phyloP scores from a whole-genome alignment of 805 yeast genomes.

The Metschnikowia orientalis region DNA sequence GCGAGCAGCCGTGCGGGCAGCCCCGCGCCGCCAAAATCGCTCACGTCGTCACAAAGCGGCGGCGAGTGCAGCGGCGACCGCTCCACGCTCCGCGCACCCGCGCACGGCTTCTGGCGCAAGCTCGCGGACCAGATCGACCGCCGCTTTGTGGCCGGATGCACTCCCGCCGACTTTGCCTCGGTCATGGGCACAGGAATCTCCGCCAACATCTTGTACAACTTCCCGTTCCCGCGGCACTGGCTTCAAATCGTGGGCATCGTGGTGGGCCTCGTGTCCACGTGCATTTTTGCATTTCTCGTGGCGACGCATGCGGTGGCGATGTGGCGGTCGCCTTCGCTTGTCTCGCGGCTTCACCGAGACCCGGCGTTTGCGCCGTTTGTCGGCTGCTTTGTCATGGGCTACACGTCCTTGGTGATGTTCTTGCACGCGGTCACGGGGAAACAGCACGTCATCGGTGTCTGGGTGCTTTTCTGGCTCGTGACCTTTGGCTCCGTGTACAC shows the following conservation, averaged over 20 bases:
- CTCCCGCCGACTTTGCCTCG: slow-evolving; percentile 61
- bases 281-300: slow-evolving; percentile 43
- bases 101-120: neutral
- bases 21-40: no score
- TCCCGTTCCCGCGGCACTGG: slow-evolving; percentile 65
- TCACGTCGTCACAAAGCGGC: no score
- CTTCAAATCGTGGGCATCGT: slow-evolving; percentile 52
- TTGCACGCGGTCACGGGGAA: slow-evolving; percentile 43
- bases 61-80: no score
- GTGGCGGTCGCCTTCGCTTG: slow-evolving; percentile 24
- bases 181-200: slow-evolving; percentile 88
- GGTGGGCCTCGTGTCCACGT: slow-evolving; percentile 56
- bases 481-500: slow-evolving; percentile 50
- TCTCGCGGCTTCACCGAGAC: slow-evolving; percentile 23
- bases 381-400: slow-evolving; percentile 83
- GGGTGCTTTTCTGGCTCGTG: slow-evolving; percentile 73
- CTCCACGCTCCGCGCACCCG: no score
- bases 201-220: slow-evolving; percentile 53
- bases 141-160: slow-evolving; percentile 22
- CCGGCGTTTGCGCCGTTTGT: slow-evolving; percentile 55
- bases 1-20: no score
- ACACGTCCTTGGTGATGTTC: slow-evolving; percentile 58
- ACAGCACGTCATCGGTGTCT: slow-evolving; percentile 46
- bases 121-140: slow-evolving; percentile 7
- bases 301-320: slow-evolving; percentile 40